These are phyloP conservation scores for Phytophthora parvispora DNA, from an alignment of 352 stramenopile species.

Conservation along the genomic window DNA sequence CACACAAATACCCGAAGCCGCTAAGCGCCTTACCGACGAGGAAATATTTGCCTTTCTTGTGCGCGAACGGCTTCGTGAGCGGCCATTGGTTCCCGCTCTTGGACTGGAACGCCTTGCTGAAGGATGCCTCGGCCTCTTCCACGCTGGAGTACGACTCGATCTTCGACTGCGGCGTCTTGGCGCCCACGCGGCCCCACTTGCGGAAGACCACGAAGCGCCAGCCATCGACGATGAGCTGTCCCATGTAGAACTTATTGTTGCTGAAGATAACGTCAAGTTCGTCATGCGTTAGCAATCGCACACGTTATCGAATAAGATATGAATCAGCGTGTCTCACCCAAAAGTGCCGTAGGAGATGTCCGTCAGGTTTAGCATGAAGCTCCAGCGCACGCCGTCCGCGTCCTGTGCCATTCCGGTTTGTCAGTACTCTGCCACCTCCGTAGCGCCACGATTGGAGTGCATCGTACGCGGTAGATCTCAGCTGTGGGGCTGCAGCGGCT, in stretches of 20 bases:
- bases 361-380: conserved; percentile 71
- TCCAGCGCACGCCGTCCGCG: conserved; percentile 62
- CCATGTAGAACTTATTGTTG: conserved; percentile 87
- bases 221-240: conserved; percentile 64
- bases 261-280: conserved; percentile 59
- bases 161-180: conserved; percentile 53
- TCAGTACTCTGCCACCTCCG: not conserved
- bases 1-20: not conserved
- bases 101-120: conserved; percentile 59
- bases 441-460: not conserved
- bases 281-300: conserved; percentile 22
- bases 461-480: conserved; percentile 39
- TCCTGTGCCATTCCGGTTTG: conserved; percentile 39
- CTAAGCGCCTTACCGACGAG: conserved; percentile 55
- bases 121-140: conserved; percentile 43
- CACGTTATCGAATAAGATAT: no score
- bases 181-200: conserved; percentile 76
- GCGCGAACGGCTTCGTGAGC: conserved; percentile 47
- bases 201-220: conserved; percentile 60
- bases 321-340: not conserved
- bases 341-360: not conserved
- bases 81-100: conserved; percentile 81
- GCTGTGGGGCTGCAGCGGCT: conserved; percentile 21
- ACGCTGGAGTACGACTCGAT: conserved; percentile 15
- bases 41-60: conserved; percentile 70